phyloP scores from a whole-genome alignment of 2,329 filamentous ascomycete species.

The Cryoendolithus antarcticus region DNA sequence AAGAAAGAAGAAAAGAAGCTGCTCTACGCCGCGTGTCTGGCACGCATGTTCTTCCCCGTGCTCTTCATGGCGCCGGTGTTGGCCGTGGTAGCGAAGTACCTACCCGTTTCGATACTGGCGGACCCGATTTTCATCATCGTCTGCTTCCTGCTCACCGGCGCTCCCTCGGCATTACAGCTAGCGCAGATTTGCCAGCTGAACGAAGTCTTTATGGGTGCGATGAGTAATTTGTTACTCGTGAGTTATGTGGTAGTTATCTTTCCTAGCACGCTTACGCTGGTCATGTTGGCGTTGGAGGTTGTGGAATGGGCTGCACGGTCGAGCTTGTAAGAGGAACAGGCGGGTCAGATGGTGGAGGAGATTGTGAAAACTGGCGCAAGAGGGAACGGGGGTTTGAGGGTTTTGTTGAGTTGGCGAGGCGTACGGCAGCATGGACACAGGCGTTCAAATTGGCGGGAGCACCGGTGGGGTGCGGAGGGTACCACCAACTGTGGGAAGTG shows the following conservation, averaged over 20 bases:
- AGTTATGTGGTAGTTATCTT: constrained; percentile 95
- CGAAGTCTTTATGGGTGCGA: constrained; percentile 85
- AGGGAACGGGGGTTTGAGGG: too few relatives aligned
- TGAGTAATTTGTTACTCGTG: constrained; percentile 87
- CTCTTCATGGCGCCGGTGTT: constrained; percentile 84
- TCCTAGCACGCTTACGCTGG: constrained; percentile 78
- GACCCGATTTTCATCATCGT: constrained; percentile 98
- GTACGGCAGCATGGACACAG: too few relatives aligned
- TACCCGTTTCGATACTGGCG: constrained; percentile 85
- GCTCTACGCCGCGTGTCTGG: constrained; percentile 71
- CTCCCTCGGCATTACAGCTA: constrained; percentile 83
- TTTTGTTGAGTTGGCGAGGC: too few relatives aligned
- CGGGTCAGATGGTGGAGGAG: background rate
- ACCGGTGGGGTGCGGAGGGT: too few relatives aligned
- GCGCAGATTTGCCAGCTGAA: constrained; percentile 99
- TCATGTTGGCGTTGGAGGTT: constrained; percentile 84
- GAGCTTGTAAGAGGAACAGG: too few relatives aligned
- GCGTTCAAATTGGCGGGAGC: too few relatives aligned
- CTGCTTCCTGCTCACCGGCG: constrained; percentile 89
- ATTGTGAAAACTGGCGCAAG: too few relatives aligned
- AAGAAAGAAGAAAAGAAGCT: constrained; percentile 57
- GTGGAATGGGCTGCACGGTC: constrained; percentile 62
- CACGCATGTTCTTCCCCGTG: constrained; percentile 85
- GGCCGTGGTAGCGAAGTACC: constrained; percentile 75
- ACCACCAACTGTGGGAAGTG: too few relatives aligned